A percentile compares a stretch with the other conserved stretches of the same genome.
Evolutionary conservation across 2,329 filamentous ascomycete genomes (phyloP).

Genomic region (Xylogone sp.): DNA sequence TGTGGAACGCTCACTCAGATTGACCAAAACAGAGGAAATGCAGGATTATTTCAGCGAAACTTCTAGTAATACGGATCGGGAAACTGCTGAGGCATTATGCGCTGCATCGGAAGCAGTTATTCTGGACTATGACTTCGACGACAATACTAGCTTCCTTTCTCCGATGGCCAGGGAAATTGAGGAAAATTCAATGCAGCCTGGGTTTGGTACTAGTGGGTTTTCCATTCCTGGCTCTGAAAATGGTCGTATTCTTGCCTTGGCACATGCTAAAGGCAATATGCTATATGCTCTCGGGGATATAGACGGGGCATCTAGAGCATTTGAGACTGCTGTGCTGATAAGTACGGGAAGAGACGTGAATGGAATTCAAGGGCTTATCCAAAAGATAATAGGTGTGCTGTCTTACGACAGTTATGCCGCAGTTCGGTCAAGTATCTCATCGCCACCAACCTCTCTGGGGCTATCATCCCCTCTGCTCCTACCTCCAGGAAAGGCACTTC

Average conservation of each 20-base stretch:
- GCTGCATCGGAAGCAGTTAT: conserved; percentile 22
- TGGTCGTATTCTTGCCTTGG: conserved; percentile 84
- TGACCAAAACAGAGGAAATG: conserved; percentile 41
- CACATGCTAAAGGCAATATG: conserved; percentile 99
- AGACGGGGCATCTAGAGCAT: conserved; percentile 74
- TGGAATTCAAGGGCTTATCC: conserved; percentile 75
- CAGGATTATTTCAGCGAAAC: conserved; percentile 56
- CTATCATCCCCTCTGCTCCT: conserved; percentile 61
- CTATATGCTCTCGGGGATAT: conserved; percentile 87
- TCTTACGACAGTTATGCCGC: conserved; percentile 41
- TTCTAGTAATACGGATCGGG: conserved; percentile 44
- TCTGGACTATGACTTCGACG: conserved; percentile 25
- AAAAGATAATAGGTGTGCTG: conserved; percentile 70
- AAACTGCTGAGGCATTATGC: conserved; percentile 19
- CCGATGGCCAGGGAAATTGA: conserved; percentile 12
- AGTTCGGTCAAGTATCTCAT: conserved; percentile 20
- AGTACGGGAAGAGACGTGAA: conserved; percentile 68
- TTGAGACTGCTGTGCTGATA: conserved; percentile 92
- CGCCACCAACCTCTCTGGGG: conserved; percentile 3
- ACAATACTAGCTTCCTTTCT: conserved; percentile 13
- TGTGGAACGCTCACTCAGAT: conserved; percentile 70
- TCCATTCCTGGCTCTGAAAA: conserved; percentile 82
- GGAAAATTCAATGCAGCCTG: conserved; percentile 18
- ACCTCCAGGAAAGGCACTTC: conserved; percentile 76
- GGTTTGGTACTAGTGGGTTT: conserved; percentile 80